Evolutionary conservation across 106 monocot species (phyloP), one percentile per base, ranked within the genome.

Genomic region (Triglochin maritima): DNA sequence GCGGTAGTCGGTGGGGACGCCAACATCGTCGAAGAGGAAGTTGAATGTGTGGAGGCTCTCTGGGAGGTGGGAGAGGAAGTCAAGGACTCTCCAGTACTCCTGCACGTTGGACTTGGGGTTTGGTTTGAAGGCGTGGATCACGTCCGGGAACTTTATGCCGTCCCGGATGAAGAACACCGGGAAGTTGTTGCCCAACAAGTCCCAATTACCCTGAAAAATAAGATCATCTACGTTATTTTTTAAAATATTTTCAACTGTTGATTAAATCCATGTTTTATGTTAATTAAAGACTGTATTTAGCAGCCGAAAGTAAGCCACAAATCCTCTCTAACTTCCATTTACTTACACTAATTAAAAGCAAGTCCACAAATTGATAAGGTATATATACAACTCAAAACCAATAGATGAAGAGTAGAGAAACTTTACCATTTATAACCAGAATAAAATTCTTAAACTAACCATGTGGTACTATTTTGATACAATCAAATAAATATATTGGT

Each of bases 1-100:
- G 4, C 91, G 73, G 73, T 91, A 91, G 71, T 87, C 82, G 2
- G 69, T 9, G 13, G 91, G 91, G 3, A 91, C 80, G 4, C 91
- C 91, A 43, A 91, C 91, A 46, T 91, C 91, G 47, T 91, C 91
- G 74, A 91, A 91, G 73, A 91, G 87, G 87, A 91, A 91, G 87
- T 80, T 84, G 82, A 91, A 91, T 17, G 91, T 91, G 84, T 87
- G 91, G 11, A 91, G 75, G 73, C 87, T 91, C 75, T 91, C 91
- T 0, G 91, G 91, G 65, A 50, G 72, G 74, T 91, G 91, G 3
- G 84, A 84, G 44, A 81, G 61, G 82, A 84, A 91, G 76, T 91
- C 91, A 63, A 91, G 84, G 16, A 91, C 87, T 14, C 91, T 63
- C 91, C 91, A 91, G 71, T 91, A 91, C 71, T 91, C 91, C 77